A percentile compares a stretch with the other conserved stretches of the same genome.
These are phyloP conservation scores for Carex myosuroides DNA, from an alignment of 176 grass and related monocot genomes.

Conservation along the genomic window DNA sequence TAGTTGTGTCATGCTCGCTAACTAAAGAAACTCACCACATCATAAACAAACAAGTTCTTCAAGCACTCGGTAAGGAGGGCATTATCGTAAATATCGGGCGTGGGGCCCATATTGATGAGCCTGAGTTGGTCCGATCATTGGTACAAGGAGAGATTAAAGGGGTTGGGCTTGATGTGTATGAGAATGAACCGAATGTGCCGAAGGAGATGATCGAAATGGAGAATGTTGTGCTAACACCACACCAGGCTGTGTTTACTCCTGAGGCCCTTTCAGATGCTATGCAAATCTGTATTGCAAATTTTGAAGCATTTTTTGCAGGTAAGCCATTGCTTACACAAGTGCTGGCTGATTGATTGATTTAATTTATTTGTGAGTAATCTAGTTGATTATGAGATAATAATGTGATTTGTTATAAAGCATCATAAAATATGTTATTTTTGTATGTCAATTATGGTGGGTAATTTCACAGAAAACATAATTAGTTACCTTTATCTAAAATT, in stretches of 20 bases:
- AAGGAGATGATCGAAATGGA: conserved; percentile 39
- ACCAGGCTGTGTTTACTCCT: conserved; percentile 7
- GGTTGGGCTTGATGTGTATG: conserved; percentile 51
- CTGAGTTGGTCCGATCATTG: conserved; percentile 24
- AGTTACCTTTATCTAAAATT: not conserved
- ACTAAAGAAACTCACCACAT: conserved; percentile 35
- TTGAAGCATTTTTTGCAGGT: conserved; percentile 48
- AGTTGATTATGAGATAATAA: not conserved
- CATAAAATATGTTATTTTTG: not conserved
- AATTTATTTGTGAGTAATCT: not conserved
- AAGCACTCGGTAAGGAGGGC: conserved; percentile 35
- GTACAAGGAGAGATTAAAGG: conserved; percentile 24
- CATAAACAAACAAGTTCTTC: conserved; percentile 30
- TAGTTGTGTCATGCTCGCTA: conserved; percentile 28
- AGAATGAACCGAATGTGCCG: conserved; percentile 32
- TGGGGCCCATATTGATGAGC: conserved; percentile 32
- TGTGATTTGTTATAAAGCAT: not conserved
- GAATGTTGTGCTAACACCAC: conserved; percentile 42
- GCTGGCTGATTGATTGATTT: not conserved
- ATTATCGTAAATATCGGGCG: conserved; percentile 42
- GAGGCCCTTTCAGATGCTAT: not conserved
- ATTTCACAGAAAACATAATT: not conserved
- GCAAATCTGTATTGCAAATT: conserved; percentile 23
- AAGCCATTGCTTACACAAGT: conserved; percentile 28
- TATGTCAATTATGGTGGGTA: not conserved